phyloP scores from a whole-genome alignment of 2,329 filamentous ascomycete genomes.

The Hymenoscyphus repandus region DNA sequence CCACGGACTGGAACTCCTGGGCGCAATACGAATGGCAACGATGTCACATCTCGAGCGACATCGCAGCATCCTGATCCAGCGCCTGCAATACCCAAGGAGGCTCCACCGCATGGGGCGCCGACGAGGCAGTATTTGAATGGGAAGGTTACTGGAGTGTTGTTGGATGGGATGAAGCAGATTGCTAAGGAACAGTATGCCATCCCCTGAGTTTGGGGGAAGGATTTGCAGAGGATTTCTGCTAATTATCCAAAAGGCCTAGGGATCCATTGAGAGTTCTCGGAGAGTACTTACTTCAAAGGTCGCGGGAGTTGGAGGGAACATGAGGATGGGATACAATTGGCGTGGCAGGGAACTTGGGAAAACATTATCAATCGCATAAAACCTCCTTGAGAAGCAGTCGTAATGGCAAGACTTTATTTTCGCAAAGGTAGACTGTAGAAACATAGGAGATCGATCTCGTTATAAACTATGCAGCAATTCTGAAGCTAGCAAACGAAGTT shows the following conservation, averaged over 20 bases:
- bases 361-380: no score
- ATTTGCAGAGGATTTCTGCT: conserved; percentile 1
- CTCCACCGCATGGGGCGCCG: conserved; percentile 60
- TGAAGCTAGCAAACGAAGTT: background rate
- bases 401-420: background rate
- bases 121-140: conserved; percentile 67
- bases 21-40: conserved; percentile 33
- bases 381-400: background rate
- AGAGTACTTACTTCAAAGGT: conserved; percentile 64
- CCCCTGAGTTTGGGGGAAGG: background rate
- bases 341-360: no score
- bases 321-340: conserved; percentile 8
- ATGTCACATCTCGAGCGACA: conserved; percentile 47
- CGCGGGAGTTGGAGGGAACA: conserved; percentile 54
- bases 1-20: conserved; percentile 44
- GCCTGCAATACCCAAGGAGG: conserved; percentile 53
- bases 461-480: background rate
- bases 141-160: conserved; percentile 60
- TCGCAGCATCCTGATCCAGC: conserved; percentile 50
- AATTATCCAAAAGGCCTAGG: conserved; percentile 44
- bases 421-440: background rate
- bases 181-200: conserved; percentile 63
- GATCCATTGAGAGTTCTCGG: conserved; percentile 66
- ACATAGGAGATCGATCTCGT: background rate
- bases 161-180: conserved; percentile 71